A percentile compares a stretch with the other conserved stretches of the same genome.
phyloP scores from a whole-genome alignment of 352 stramenopile genomes.

The Phytophthora parvispora region DNA sequence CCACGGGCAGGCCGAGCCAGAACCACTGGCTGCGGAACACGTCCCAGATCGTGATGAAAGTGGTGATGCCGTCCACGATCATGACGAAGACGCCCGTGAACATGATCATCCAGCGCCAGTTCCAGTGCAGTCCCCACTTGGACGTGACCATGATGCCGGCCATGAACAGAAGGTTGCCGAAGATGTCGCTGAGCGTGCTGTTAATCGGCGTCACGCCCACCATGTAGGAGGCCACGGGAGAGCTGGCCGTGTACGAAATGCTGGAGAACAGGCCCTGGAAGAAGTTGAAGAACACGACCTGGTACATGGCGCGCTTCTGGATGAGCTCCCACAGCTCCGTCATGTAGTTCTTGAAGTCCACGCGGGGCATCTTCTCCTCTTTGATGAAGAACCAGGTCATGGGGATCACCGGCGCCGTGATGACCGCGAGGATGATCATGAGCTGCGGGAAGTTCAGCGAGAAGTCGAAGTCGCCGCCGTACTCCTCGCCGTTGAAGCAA shows the following conservation, averaged over 20 bases:
- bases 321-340: slow-evolving; percentile 18
- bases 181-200: slow-evolving; percentile 28
- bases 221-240: slow-evolving; percentile 25
- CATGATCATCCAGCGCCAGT: slow-evolving; percentile 38
- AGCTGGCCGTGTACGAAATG: slow-evolving; percentile 28
- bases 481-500: slow-evolving; percentile 11
- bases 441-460: neutral
- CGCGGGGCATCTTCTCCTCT: slow-evolving; percentile 23
- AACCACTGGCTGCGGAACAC: slow-evolving; percentile 44
- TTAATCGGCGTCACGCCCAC: slow-evolving; percentile 34
- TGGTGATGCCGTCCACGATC: slow-evolving; percentile 16
- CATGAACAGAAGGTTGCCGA: slow-evolving; percentile 31
- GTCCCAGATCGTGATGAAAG: slow-evolving; percentile 38
- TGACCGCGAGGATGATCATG: slow-evolving; percentile 2
- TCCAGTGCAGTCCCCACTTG: slow-evolving; percentile 35
- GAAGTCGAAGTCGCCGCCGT: neutral
- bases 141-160: slow-evolving; percentile 27
- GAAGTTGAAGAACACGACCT: slow-evolving; percentile 37
- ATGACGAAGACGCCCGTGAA: slow-evolving; percentile 16
- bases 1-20: slow-evolving; percentile 40
- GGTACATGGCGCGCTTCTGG: slow-evolving; percentile 34
- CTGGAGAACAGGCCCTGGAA: slow-evolving; percentile 28
- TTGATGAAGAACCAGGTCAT: slow-evolving; percentile 39
- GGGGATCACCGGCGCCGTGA: slow-evolving; percentile 21
- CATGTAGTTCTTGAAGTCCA: slow-evolving; percentile 6